Evolutionary conservation across 805 yeast genomes (phyloP).

Genomic region (Candida michaelii): DNA sequence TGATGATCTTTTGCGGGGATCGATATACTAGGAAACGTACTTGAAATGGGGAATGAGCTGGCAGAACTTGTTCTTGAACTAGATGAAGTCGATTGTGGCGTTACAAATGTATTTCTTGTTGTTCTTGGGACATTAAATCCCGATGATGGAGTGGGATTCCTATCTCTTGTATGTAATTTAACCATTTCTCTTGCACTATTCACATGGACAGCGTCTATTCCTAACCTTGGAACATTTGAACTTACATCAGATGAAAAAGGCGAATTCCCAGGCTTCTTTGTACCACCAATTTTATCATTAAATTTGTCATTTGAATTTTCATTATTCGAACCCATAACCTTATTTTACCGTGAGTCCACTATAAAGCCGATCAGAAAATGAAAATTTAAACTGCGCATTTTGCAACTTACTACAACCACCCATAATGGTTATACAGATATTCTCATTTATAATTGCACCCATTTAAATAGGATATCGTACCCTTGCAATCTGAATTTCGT

Average conservation of each 20-base stretch:
- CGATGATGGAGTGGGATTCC: constrained; percentile 20
- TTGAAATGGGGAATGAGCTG: not conserved
- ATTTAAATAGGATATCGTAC: no score
- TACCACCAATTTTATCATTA: not conserved
- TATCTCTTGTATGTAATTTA: constrained; percentile 44
- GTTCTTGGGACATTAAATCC: not conserved
- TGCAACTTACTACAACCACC: not conserved
- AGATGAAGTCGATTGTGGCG: not conserved
- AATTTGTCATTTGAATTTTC: not conserved
- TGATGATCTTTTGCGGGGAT: constrained; percentile 47
- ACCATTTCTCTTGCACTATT: constrained; percentile 67
- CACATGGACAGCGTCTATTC: constrained; percentile 57
- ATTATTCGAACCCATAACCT: not conserved
- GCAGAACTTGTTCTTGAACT: not conserved
- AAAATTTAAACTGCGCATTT: not conserved
- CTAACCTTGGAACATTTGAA: not conserved
- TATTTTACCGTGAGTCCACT: not conserved
- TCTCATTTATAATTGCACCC: no score
- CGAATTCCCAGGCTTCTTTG: not conserved
- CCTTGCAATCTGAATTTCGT: no score
- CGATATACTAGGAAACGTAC: constrained; percentile 11
- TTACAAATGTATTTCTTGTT: not conserved
- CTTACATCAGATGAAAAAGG: not conserved
- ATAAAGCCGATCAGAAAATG: constrained; percentile 4
- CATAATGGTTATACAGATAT: no score